A percentile compares a stretch with the other conserved stretches of the same genome.
These are phyloP conservation scores for Drechslerella stenobrocha DNA, from an alignment of 2,329 filamentous ascomycete species.

Conservation along the genomic window DNA sequence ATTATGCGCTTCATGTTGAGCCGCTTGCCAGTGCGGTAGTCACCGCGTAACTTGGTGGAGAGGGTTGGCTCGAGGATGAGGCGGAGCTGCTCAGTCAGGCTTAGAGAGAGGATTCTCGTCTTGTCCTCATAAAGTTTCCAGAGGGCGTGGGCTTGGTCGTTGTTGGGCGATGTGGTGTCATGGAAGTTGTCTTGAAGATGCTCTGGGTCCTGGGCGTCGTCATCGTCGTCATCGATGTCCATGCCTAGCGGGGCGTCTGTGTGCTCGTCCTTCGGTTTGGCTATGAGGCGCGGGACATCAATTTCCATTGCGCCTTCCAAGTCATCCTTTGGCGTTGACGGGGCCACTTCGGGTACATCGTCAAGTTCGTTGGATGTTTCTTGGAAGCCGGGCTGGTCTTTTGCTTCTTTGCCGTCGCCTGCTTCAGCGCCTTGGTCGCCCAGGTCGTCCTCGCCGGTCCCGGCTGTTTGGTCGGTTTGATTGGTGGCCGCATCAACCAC, in stretches of 20 bases:
- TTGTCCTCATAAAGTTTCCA: conserved; percentile 84
- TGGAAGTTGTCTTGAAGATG: neutral
- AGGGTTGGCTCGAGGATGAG: conserved; percentile 93
- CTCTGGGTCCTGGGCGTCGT: conserved; percentile 3
- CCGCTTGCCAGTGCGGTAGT: conserved; percentile 95
- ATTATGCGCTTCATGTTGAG: conserved; percentile 99
- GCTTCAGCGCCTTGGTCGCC: conserved; percentile 55
- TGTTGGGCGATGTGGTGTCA: conserved; percentile 22
- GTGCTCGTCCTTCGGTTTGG: conserved; percentile 13
- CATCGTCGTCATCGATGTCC: conserved; percentile 31
- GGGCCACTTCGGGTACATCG: conserved; percentile 10
- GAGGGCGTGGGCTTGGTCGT: conserved; percentile 68
- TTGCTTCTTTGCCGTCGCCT: conserved; percentile 54
- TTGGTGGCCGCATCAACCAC: conserved; percentile 72
- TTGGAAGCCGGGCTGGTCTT: conserved; percentile 33
- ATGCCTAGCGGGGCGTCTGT: conserved; percentile 19
- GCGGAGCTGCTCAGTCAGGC: conserved; percentile 89
- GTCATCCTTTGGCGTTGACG: conserved; percentile 22
- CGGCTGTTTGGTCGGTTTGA: conserved; percentile 53
- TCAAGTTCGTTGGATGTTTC: conserved; percentile 14
- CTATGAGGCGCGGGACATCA: conserved; percentile 26
- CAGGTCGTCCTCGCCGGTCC: conserved; percentile 56
- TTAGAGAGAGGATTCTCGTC: conserved; percentile 82
- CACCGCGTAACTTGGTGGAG: conserved; percentile 92
- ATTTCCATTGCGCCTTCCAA: conserved; percentile 23